Evolutionary conservation across 352 stramenopile species (phyloP).

Genomic region (Pythium utonaiense): DNA sequence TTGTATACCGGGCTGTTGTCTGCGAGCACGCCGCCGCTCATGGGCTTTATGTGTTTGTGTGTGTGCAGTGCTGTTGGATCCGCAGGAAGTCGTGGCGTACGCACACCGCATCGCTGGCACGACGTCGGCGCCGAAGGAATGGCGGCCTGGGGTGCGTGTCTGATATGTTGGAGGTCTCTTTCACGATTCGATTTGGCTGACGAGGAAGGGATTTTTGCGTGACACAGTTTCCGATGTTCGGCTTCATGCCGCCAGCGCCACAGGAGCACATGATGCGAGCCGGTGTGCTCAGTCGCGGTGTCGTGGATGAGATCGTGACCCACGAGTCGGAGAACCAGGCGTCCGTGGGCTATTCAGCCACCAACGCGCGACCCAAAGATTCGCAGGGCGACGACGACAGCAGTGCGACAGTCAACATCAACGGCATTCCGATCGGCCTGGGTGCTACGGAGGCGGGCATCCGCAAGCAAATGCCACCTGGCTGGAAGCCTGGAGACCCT

Average conservation of each 20-base stretch:
- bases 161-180: neutral
- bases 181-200: neutral
- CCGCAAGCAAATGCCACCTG: slow-evolving; percentile 67
- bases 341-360: slow-evolving; percentile 40
- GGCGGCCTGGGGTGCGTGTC: slow-evolving; percentile 69
- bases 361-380: slow-evolving; percentile 10
- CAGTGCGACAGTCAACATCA: slow-evolving; percentile 37
- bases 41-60: neutral
- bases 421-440: slow-evolving; percentile 59
- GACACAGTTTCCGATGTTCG: slow-evolving; percentile 89
- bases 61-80: slow-evolving; percentile 50
- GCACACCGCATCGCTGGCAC: slow-evolving; percentile 77
- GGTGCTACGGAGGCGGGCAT: slow-evolving; percentile 71
- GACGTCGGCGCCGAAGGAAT: slow-evolving; percentile 68
- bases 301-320: slow-evolving; percentile 78
- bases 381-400: slow-evolving; percentile 28
- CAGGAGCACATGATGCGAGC: slow-evolving; percentile 86
- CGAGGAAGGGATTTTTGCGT: neutral
- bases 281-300: slow-evolving; percentile 72
- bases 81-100: slow-evolving; percentile 71
- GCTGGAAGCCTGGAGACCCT: slow-evolving; percentile 77
- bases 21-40: neutral
- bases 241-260: slow-evolving; percentile 79
- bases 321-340: slow-evolving; percentile 39
- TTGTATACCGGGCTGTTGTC: neutral